phyloP scores from a whole-genome alignment of 2,329 filamentous ascomycete genomes.

The Fusarium pininemorale region DNA sequence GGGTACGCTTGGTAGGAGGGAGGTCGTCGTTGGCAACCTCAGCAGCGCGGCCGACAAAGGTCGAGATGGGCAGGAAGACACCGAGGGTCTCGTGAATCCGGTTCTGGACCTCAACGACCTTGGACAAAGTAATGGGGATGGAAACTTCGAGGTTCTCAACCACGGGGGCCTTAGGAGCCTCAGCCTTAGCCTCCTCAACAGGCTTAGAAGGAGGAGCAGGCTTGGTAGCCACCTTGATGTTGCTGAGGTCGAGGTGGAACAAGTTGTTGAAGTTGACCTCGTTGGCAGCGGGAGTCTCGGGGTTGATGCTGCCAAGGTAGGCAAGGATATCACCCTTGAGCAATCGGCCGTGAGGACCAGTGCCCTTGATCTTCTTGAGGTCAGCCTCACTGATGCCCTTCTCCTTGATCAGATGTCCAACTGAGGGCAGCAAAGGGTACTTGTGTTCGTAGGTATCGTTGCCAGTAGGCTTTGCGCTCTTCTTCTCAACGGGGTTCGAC shows the following conservation, averaged over 20 bases:
- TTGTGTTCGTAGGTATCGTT: conserved; percentile 69
- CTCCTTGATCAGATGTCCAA: conserved; percentile 81
- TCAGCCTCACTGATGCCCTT: conserved; percentile 80
- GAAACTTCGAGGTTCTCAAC: conserved; percentile 68
- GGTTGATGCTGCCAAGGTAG: conserved; percentile 81
- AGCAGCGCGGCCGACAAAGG: conserved; percentile 85
- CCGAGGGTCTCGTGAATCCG: conserved; percentile 81
- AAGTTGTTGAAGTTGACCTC: conserved; percentile 78
- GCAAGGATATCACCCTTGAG: conserved; percentile 96
- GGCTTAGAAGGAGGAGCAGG: conserved; percentile 50
- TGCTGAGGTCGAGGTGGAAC: conserved; percentile 88
- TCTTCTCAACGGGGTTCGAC: conserved; percentile 49
- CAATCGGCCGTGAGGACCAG: conserved; percentile 86
- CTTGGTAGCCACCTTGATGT: conserved; percentile 82
- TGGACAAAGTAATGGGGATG: conserved; percentile 79
- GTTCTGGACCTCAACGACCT: conserved; percentile 82
- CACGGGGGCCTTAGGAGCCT: conserved; percentile 53
- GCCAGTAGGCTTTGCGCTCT: conserved; percentile 48
- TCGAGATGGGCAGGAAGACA: conserved; percentile 82
- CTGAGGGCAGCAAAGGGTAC: conserved; percentile 83
- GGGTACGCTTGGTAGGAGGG: conserved; percentile 69
- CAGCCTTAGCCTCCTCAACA: conserved; percentile 48
- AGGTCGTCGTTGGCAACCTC: conserved; percentile 89
- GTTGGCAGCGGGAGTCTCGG: conserved; percentile 75
- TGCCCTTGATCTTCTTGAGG: conserved; percentile 82